Evolutionary conservation across 352 stramenopile genomes (phyloP).

Genomic region (Pythium oligandrum): DNA sequence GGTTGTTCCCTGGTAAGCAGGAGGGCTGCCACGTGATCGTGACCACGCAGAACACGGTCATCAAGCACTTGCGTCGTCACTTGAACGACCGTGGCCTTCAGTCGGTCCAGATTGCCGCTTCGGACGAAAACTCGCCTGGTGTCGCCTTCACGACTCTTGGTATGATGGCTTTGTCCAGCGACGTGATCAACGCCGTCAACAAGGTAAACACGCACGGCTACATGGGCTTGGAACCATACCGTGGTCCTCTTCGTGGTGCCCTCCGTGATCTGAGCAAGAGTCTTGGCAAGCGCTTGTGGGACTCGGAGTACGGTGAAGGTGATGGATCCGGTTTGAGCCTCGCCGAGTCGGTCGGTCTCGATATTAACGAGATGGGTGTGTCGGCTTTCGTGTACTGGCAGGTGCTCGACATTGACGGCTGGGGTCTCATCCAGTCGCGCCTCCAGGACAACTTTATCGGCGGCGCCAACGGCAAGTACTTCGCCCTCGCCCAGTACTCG

Average conservation of each 20-base stretch:
- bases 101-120: conserved; percentile 28
- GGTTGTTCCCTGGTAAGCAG: conserved; percentile 36
- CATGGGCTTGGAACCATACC: conserved; percentile 34
- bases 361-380: conserved; percentile 57
- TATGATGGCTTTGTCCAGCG: conserved; percentile 13
- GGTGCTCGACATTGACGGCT: conserved; percentile 42
- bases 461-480: conserved; percentile 42
- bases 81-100: conserved; percentile 26
- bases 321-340: conserved; percentile 40
- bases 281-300: conserved; percentile 40
- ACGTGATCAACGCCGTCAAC: conserved; percentile 25
- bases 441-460: conserved; percentile 32
- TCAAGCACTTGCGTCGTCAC: conserved; percentile 32
- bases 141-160: conserved; percentile 30
- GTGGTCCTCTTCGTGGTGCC: conserved; percentile 26
- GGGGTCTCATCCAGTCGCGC: conserved; percentile 45
- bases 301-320: conserved; percentile 55
- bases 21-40: conserved; percentile 52
- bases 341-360: conserved; percentile 39
- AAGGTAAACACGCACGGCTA: conserved; percentile 67
- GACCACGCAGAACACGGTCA: conserved; percentile 32
- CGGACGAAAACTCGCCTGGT: conserved; percentile 50
- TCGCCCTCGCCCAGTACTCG: conserved; percentile 51
- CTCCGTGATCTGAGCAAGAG: conserved; percentile 26
- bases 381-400: conserved; percentile 68